Conservation (phyloP, 2,329 filamentous ascomycete genomes). For the Tolypocladium album region DNA sequence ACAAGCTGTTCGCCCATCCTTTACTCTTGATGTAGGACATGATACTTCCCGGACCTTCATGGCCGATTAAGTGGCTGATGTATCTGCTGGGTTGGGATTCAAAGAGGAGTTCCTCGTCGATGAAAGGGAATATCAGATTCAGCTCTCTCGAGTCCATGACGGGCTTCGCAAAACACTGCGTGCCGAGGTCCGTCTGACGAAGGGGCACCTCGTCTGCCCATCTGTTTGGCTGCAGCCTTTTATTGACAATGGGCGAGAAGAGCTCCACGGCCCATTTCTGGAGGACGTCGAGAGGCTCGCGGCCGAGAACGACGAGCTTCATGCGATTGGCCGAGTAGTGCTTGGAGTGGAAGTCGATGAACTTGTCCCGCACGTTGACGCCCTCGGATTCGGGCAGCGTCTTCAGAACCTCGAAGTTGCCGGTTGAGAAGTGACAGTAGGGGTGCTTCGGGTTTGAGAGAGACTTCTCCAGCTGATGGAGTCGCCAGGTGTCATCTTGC, state of each 20-base stretch:
- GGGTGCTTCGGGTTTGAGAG: slow-evolving; percentile 82
- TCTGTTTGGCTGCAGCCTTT: slow-evolving; percentile 54
- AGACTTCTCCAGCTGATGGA: slow-evolving; percentile 80
- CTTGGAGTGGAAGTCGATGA: slow-evolving; percentile 82
- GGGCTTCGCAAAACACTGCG: slow-evolving; percentile 77
- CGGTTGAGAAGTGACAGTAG: slow-evolving; percentile 85
- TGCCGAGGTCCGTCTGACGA: slow-evolving; percentile 38
- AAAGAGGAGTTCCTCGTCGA: slow-evolving; percentile 71
- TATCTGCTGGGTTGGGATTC: slow-evolving; percentile 78
- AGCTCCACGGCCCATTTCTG: slow-evolving; percentile 77
- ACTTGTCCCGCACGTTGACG: slow-evolving; percentile 78
- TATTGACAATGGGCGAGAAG: slow-evolving; percentile 73
- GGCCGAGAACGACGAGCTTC: slow-evolving; percentile 80
- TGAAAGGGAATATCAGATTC: slow-evolving; percentile 72
- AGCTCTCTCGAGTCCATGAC: slow-evolving; percentile 80
- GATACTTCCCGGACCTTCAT: slow-evolving; percentile 87
- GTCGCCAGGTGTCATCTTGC: slow-evolving; percentile 78
- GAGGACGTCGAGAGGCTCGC: slow-evolving; percentile 70
- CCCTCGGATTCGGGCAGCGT: slow-evolving; percentile 68
- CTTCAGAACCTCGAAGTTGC: slow-evolving; percentile 77
- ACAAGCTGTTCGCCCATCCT: slow-evolving; percentile 79
- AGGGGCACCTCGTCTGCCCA: slow-evolving; percentile 44
- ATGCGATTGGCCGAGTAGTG: slow-evolving; percentile 91
- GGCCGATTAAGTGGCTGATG: slow-evolving; percentile 79
- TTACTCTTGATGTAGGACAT: slow-evolving; percentile 83